These are phyloP conservation scores for Yarrowia alimentaria DNA, from an alignment of 805 yeast genomes.

Conservation along the genomic window DNA sequence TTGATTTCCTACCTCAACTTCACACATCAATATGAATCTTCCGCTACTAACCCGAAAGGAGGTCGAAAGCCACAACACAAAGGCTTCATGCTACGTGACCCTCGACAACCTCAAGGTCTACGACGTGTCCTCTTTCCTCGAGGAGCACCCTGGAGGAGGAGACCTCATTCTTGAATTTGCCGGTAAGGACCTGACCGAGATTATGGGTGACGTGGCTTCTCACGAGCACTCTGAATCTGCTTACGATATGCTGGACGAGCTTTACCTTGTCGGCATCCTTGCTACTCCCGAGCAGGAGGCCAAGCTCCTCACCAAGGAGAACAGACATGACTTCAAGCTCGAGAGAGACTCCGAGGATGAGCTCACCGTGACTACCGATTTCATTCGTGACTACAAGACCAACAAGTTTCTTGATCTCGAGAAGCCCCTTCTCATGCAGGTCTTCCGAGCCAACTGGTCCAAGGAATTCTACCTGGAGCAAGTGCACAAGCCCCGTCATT, in stretches of 20 bases:
- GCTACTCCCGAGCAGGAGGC: conserved; percentile 79
- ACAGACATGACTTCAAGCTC: conserved; percentile 44
- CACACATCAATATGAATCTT: conserved; percentile 1
- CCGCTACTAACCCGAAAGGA: conserved; percentile 22
- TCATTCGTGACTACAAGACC: conserved; percentile 60
- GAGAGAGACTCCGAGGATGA: conserved; percentile 67
- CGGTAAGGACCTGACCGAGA: conserved; percentile 53
- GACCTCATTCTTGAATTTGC: conserved; percentile 49
- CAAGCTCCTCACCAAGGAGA: conserved; percentile 61
- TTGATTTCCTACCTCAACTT: not conserved
- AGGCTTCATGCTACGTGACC: conserved; percentile 48
- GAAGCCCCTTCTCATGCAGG: conserved; percentile 79
- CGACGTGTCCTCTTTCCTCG: conserved; percentile 70
- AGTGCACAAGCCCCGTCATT: conserved; percentile 97
- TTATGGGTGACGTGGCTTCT: conserved; percentile 67
- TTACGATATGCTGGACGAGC: conserved; percentile 80
- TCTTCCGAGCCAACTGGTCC: conserved; percentile 67
- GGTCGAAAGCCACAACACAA: conserved; percentile 26
- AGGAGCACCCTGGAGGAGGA: conserved; percentile 71
- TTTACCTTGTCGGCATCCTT: conserved; percentile 72
- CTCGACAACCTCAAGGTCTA: conserved; percentile 77
- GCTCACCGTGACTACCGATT: conserved; percentile 77
- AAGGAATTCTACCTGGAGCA: conserved; percentile 93
- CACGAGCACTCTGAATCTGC: conserved; percentile 86
- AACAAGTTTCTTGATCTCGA: conserved; percentile 85